phyloP scores from a whole-genome alignment of 805 yeast species.

The Zygosaccharomyces pseudorouxii region DNA sequence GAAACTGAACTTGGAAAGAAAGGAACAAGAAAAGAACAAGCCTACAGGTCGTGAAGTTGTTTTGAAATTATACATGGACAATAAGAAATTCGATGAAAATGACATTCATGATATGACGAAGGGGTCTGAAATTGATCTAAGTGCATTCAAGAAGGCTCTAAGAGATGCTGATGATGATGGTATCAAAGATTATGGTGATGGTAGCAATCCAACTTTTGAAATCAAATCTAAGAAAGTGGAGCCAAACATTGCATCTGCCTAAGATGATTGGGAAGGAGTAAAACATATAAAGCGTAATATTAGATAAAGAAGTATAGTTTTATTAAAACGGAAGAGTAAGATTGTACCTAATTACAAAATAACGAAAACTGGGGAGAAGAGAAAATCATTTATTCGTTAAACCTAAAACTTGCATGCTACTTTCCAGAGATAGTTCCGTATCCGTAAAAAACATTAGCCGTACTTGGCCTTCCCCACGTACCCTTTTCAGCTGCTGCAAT shows the following conservation, averaged over 20 bases:
- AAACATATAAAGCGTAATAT: background rate
- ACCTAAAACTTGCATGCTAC: slow-evolving; percentile 14
- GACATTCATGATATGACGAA: slow-evolving; percentile 35
- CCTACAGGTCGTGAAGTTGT: slow-evolving; percentile 68
- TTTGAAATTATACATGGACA: slow-evolving; percentile 54
- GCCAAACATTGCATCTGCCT: slow-evolving; percentile 18
- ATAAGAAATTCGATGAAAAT: slow-evolving; percentile 48
- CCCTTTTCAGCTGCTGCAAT: slow-evolving; percentile 21
- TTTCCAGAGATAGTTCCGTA: slow-evolving; percentile 25
- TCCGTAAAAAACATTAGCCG: slow-evolving; percentile 31
- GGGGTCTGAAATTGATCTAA: slow-evolving; percentile 42
- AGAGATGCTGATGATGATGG: slow-evolving; percentile 37
- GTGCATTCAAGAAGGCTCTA: slow-evolving; percentile 39
- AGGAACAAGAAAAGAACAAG: slow-evolving; percentile 42
- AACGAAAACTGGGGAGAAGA: no score
- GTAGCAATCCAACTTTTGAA: slow-evolving; percentile 40
- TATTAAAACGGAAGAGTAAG: background rate
- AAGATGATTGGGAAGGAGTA: slow-evolving; percentile 2
- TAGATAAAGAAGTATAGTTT: background rate
- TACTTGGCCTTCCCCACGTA: slow-evolving; percentile 18
- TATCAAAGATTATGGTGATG: slow-evolving; percentile 74
- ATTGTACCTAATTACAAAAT: slow-evolving; percentile 6
- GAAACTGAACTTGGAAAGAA: slow-evolving; percentile 43
- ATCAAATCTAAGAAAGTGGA: slow-evolving; percentile 14
- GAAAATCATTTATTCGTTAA: background rate